Conservation (phyloP, 2,329 filamentous ascomycete genomes). For the Aureobasidium subglaciale region DNA sequence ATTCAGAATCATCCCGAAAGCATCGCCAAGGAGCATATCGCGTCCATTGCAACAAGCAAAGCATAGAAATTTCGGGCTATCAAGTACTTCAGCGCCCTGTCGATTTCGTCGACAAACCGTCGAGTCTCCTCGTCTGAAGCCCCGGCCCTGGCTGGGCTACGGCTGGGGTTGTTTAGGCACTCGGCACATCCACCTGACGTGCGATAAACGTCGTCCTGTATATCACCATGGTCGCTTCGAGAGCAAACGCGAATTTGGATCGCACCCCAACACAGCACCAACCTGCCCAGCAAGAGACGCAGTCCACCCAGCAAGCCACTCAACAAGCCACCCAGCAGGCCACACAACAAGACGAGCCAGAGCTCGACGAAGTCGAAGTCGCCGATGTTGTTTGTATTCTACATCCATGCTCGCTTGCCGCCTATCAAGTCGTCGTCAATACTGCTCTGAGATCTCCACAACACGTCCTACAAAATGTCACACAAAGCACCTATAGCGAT, state of each 20-base stretch:
- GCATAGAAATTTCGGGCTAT: not conserved
- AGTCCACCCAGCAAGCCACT: conserved; percentile 7
- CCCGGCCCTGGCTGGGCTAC: conserved; percentile 12
- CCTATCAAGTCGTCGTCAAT: conserved; percentile 61
- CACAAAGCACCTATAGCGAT: conserved; percentile 27
- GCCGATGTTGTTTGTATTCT: conserved; percentile 86
- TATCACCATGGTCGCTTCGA: not conserved
- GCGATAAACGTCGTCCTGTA: not conserved
- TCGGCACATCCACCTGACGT: not conserved
- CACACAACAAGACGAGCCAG: conserved; percentile 8
- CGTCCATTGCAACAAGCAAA: not conserved
- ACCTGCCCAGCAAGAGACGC: not conserved
- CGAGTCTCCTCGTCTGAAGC: not conserved
- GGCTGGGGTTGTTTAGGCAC: conserved; percentile 7
- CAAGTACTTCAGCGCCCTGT: not conserved
- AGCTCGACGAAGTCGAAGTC: conserved; percentile 67
- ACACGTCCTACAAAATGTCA: conserved; percentile 51
- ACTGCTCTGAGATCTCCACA: conserved; percentile 48
- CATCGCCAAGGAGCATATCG: not conserved
- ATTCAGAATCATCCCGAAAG: not conserved
- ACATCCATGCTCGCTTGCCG: conserved; percentile 66
- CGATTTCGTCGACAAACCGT: not conserved
- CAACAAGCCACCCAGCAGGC: conserved; percentile 12
- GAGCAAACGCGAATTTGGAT: not conserved
- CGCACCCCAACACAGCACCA: not conserved